A percentile compares a stretch with the other conserved stretches of the same genome.
Conservation (phyloP, 495 filamentous ascomycete genomes). For the Articulospora tetracladia region DNA sequence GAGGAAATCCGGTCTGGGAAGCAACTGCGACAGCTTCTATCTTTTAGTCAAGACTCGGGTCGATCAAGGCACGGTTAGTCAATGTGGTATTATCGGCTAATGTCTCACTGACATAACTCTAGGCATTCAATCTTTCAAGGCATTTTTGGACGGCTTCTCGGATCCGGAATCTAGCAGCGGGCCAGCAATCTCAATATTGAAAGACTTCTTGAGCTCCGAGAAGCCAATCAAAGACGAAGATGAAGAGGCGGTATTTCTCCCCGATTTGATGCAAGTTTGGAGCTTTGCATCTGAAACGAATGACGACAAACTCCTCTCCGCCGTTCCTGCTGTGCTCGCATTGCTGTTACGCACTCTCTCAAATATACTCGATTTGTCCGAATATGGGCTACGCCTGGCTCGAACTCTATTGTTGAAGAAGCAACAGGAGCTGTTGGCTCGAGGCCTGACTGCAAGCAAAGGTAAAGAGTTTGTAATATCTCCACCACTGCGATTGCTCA, state of each 20-base stretch:
- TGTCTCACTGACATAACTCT: neutral
- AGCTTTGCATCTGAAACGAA: constrained; percentile 65
- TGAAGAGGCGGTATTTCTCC: constrained; percentile 55
- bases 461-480: constrained; percentile 81
- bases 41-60: constrained; percentile 60
- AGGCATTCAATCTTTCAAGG: constrained; percentile 76
- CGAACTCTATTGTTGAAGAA: constrained; percentile 68
- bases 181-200: constrained; percentile 57
- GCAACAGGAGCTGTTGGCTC: constrained; percentile 67
- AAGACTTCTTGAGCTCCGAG: constrained; percentile 68
- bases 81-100: too few species aligned
- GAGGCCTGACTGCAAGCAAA: constrained; percentile 67
- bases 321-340: constrained; percentile 70
- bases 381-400: constrained; percentile 68
- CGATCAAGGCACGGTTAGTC: constrained; percentile 59
- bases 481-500: constrained; percentile 74
- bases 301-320: constrained; percentile 70
- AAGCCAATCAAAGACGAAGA: constrained; percentile 50
- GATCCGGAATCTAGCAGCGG: constrained; percentile 44
- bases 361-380: constrained; percentile 61
- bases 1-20: constrained; percentile 52
- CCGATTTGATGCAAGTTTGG: constrained; percentile 78
- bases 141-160: constrained; percentile 63
- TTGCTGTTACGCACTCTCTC: constrained; percentile 73
- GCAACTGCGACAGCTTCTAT: constrained; percentile 60